Percentiles rank a stretch among this genome's conserved stretches.
phyloP scores from a whole-genome alignment of 768 basidiomycete species.

The Kondoa subrosea region DNA sequence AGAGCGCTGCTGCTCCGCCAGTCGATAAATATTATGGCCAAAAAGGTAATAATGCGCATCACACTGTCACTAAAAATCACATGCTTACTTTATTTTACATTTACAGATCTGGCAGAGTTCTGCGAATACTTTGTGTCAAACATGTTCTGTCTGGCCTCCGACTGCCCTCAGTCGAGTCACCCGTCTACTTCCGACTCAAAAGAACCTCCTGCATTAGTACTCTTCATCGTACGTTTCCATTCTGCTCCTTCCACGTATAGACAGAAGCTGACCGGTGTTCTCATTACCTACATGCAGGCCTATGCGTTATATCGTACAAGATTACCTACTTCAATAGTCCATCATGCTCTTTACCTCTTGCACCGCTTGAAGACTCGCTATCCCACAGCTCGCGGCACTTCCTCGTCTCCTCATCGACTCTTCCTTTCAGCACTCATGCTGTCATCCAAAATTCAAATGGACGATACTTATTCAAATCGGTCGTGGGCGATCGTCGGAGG shows the following conservation, averaged over 20 bases:
- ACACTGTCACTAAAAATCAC: background rate
- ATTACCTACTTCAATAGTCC: conserved; percentile 49
- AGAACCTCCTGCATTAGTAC: conserved; percentile 44
- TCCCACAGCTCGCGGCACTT: conserved; percentile 73
- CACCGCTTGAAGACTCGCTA: conserved; percentile 78
- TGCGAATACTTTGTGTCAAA: conserved; percentile 22
- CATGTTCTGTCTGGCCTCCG: conserved; percentile 32
- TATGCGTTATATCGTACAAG: conserved; percentile 74
- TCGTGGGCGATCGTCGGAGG: conserved; percentile 82
- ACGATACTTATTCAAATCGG: conserved; percentile 86
- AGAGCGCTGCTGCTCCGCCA: background rate
- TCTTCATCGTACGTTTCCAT: conserved; percentile 45
- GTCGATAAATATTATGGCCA: conserved; percentile 7
- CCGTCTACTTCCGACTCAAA: conserved; percentile 12
- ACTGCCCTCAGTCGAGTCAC: conserved; percentile 22
- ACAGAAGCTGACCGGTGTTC: background rate
- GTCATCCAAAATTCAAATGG: conserved; percentile 51
- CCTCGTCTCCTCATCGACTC: conserved; percentile 71
- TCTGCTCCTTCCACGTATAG: background rate
- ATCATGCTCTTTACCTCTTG: conserved; percentile 54
- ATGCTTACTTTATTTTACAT: background rate
- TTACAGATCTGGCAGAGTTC: conserved; percentile 19
- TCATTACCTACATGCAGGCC: conserved; percentile 28
- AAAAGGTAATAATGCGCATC: background rate
- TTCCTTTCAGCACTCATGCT: conserved; percentile 82